A percentile compares a stretch with the other conserved stretches of the same genome.
These are phyloP conservation scores for Glaciozyma martinii DNA, from an alignment of 768 basidiomycete genomes.

Conservation along the genomic window DNA sequence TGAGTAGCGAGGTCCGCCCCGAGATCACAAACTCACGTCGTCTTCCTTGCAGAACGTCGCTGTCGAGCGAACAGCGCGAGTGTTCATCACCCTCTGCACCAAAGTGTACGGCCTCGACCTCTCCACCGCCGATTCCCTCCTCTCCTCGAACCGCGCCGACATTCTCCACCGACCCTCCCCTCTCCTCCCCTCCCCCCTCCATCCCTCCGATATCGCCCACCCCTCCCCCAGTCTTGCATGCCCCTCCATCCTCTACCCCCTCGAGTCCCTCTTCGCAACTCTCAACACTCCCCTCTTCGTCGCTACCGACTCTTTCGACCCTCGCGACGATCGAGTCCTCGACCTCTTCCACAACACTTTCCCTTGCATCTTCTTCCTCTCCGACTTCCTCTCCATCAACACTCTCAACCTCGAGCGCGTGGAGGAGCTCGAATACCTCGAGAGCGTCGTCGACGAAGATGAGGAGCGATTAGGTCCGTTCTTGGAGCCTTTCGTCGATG, in stretches of 20 bases:
- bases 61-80: slow-evolving; percentile 6
- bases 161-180: too few species aligned
- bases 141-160: too few species aligned
- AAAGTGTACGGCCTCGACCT: slow-evolving; percentile 2
- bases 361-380: slow-evolving; percentile 55
- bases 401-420: too few species aligned
- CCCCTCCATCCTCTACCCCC: slow-evolving; percentile 11
- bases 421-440: too few species aligned
- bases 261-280: slow-evolving; percentile 5
- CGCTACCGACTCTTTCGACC: slow-evolving; percentile 52
- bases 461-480: too few species aligned
- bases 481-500: too few species aligned
- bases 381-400: too few species aligned
- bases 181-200: not conserved
- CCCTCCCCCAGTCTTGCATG: slow-evolving; percentile 13
- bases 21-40: not conserved
- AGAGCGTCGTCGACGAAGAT: too few species aligned
- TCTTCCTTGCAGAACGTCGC: not conserved
- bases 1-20: not conserved
- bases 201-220: not conserved
- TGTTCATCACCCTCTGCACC: slow-evolving; percentile 17
- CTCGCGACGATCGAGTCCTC: slow-evolving; percentile 45
- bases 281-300: slow-evolving; percentile 59
- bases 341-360: slow-evolving; percentile 48
- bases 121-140: not conserved